Evolutionary conservation across 2,329 filamentous ascomycete genomes (phyloP).

Genomic region (Simplicillium sp.): DNA sequence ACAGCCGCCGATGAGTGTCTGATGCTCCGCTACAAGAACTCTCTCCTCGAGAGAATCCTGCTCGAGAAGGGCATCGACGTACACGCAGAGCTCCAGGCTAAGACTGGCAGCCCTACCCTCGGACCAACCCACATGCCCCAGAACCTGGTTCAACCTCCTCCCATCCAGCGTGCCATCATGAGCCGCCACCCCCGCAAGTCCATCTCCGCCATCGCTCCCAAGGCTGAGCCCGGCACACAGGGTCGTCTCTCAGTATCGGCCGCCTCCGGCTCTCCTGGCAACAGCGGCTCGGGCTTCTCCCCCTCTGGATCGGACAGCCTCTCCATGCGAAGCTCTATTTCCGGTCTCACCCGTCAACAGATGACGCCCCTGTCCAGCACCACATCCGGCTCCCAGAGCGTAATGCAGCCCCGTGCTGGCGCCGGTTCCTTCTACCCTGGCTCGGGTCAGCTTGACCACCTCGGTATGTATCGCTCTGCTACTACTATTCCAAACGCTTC

Average conservation of each 20-base stretch:
- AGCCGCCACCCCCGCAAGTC: conserved; percentile 71
- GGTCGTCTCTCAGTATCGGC: conserved; percentile 76
- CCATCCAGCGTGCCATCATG: conserved; percentile 71
- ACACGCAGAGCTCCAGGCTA: conserved; percentile 86
- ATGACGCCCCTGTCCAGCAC: conserved; percentile 18
- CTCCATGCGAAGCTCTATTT: conserved; percentile 30
- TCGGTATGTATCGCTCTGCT: conserved; percentile 65
- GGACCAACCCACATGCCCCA: conserved; percentile 59
- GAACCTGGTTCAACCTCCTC: conserved; percentile 62
- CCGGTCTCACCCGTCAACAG: conserved; percentile 19
- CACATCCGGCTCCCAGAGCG: conserved; percentile 17
- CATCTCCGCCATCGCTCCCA: conserved; percentile 65
- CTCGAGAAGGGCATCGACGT: conserved; percentile 98
- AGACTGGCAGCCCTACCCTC: conserved; percentile 78
- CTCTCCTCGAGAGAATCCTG: conserved; percentile 85
- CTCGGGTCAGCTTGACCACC: conserved; percentile 85
- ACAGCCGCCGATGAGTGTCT: conserved; percentile 92
- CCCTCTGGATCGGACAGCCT: conserved; percentile 37
- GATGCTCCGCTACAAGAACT: conserved; percentile 98
- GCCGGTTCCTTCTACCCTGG: conserved; percentile 61
- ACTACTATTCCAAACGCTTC: conserved; percentile 59
- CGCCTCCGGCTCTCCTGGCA: conserved; percentile 51
- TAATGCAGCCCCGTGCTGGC: conserved; percentile 26
- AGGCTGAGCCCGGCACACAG: conserved; percentile 54
- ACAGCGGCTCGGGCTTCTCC: conserved; percentile 34